Conservation (phyloP, 768 basidiomycete genomes). For the Tylopilus subfusipes region DNA sequence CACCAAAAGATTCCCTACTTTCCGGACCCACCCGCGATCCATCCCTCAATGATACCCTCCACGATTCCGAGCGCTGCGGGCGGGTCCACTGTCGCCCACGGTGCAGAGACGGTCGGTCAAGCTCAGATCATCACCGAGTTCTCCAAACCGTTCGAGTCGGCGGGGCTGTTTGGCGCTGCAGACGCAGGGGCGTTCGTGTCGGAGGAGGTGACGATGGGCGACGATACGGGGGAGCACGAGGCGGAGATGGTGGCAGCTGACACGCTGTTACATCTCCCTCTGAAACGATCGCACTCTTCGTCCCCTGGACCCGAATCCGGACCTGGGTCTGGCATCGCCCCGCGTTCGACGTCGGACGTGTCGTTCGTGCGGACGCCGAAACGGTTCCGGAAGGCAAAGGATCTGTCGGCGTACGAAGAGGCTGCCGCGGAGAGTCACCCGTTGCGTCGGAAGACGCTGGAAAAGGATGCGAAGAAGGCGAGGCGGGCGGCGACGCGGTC, state of each 20-base stretch:
- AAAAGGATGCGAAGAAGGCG: slow-evolving; percentile 61
- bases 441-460: slow-evolving; percentile 54
- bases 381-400: slow-evolving; percentile 55
- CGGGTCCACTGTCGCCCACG: slow-evolving; percentile 49
- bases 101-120: slow-evolving; percentile 77
- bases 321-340: background rate
- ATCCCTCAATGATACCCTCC: slow-evolving; percentile 71
- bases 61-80: slow-evolving; percentile 32
- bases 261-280: slow-evolving; percentile 30
- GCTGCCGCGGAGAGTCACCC: slow-evolving; percentile 43
- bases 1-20: slow-evolving; percentile 92
- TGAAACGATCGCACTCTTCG: slow-evolving; percentile 23
- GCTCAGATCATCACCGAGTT: slow-evolving; percentile 71
- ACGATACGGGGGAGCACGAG: slow-evolving; percentile 38
- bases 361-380: slow-evolving; percentile 43
- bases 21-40: slow-evolving; percentile 72
- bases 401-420: slow-evolving; percentile 51
- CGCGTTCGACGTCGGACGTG: background rate
- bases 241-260: slow-evolving; percentile 40
- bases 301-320: background rate
- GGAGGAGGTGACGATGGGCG: slow-evolving; percentile 39
- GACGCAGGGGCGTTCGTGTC: slow-evolving; percentile 74
- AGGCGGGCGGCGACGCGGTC: slow-evolving; percentile 46
- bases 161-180: slow-evolving; percentile 74
- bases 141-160: slow-evolving; percentile 76